These are phyloP conservation scores for Mimosa pudica DNA, from an alignment of 306 rosid species.

Conservation along the genomic window DNA sequence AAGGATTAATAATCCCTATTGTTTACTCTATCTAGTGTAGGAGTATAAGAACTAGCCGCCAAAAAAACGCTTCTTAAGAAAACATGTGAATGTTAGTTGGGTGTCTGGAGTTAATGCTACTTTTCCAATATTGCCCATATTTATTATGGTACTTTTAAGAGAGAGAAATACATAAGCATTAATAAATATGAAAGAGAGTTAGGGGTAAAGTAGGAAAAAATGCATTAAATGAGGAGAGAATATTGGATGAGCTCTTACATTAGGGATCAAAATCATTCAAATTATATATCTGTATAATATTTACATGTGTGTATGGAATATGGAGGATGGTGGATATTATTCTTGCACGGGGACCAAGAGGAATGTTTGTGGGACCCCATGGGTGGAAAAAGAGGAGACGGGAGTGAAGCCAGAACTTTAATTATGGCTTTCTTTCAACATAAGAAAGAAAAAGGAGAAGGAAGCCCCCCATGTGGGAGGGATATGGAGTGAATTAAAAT, in stretches of 20 bases:
- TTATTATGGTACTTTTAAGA: too few species aligned
- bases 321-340: slow-evolving; percentile 46
- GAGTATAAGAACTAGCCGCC: too few species aligned
- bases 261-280: too few species aligned
- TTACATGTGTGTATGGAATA: background rate
- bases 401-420: slow-evolving; percentile 45
- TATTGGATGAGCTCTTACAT: too few species aligned
- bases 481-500: slow-evolving; percentile 16
- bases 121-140: too few species aligned
- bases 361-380: slow-evolving; percentile 78
- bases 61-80: too few species aligned
- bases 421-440: slow-evolving; percentile 47
- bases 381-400: slow-evolving; percentile 35
- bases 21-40: background rate
- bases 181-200: too few species aligned
- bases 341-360: slow-evolving; percentile 57
- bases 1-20: background rate
- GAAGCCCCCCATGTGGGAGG: slow-evolving; percentile 31
- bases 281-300: background rate
- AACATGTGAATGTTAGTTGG: too few species aligned
- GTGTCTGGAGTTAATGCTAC: too few species aligned
- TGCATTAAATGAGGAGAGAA: too few species aligned
- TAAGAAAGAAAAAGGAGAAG: slow-evolving; percentile 32
- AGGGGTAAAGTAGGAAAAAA: too few species aligned
- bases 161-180: too few species aligned